Base-by-base conservation (phyloP, 177 flowering plant species). In the Vitis hybrid region DNA sequence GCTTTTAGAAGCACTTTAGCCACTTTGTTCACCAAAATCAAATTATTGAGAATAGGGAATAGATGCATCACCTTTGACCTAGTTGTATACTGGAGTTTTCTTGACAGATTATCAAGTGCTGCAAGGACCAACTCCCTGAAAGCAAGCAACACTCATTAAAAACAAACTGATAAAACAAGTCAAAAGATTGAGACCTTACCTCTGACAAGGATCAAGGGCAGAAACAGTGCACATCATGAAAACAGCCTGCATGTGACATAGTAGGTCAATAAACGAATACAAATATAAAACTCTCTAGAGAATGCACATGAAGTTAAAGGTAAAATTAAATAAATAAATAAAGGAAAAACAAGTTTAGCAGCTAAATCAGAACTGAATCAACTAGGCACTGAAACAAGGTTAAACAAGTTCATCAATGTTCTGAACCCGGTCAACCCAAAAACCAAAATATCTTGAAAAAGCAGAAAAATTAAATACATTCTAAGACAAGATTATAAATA, bases 181-280 rank as follows among this genome's bases (percentile, higher is more conserved):
- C 66, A 1, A 58, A 18, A 21, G 50, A 73, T 32, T 19, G 56
- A 11, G 61, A 65, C 3, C 17, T 13, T 70, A 92, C 99, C 99
- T 91, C 60, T 84, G 91, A 76, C 81, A 80, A 75, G 97, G 92
- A 81, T 88, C 83, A 74, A 86, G 84, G 12, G 98, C 96, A 57
- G 99, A 84, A 74, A 87, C 66, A 32, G 72, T 90, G 77, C 96
- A 89, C 18, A 89, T 80, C 90, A 87, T 88, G 82, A 93, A 95
- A 74, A 90, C 83, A 59, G 94, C 97, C 99, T 95, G 87, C 80
- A 64, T 26, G 19, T 39, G 19, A 59, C 30, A 2, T 21, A 56
- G 19, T 18, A 51, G 45, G 34, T 63, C 54, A 70, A 34, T 19
- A 21, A 32, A 23, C 2, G 11, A 66, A 55, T 15, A 55, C 59